phyloP scores from a whole-genome alignment of 352 stramenopile genomes.

The Aphanomyces stellatus region DNA sequence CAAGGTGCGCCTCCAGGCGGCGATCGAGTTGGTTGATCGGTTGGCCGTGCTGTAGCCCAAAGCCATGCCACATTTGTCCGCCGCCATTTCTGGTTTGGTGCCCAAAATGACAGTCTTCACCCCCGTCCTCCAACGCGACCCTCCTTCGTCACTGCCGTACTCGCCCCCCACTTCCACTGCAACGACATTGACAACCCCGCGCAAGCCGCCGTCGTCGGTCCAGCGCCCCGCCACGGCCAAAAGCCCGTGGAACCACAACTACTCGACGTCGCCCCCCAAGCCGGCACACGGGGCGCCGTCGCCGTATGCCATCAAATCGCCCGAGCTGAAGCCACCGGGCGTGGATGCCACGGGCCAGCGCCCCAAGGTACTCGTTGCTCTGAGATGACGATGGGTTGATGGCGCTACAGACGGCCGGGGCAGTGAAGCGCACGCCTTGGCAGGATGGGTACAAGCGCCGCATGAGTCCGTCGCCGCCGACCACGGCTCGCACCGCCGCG shows the following conservation, averaged over 20 bases:
- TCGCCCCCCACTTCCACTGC: background rate
- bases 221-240: background rate
- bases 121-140: background rate
- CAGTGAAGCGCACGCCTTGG: background rate
- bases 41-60: background rate
- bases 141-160: too few relatives aligned
- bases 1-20: background rate
- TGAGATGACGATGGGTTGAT: too few relatives aligned
- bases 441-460: too few relatives aligned
- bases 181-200: background rate
- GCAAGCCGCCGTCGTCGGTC: background rate
- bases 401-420: background rate
- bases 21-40: background rate
- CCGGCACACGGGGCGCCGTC: background rate
- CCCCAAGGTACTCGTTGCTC: conserved; percentile 5
- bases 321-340: background rate
- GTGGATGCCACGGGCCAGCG: background rate
- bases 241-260: background rate
- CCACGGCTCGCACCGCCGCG: background rate
- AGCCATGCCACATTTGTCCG: too few relatives aligned
- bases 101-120: background rate
- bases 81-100: too few relatives aligned
- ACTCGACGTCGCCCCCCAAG: background rate
- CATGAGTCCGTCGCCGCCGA: too few relatives aligned
- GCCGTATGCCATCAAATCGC: background rate